These are phyloP conservation scores for Phyllostachys edulis DNA, from an alignment of 176 grass and related monocot genomes.

Conservation along the genomic window DNA sequence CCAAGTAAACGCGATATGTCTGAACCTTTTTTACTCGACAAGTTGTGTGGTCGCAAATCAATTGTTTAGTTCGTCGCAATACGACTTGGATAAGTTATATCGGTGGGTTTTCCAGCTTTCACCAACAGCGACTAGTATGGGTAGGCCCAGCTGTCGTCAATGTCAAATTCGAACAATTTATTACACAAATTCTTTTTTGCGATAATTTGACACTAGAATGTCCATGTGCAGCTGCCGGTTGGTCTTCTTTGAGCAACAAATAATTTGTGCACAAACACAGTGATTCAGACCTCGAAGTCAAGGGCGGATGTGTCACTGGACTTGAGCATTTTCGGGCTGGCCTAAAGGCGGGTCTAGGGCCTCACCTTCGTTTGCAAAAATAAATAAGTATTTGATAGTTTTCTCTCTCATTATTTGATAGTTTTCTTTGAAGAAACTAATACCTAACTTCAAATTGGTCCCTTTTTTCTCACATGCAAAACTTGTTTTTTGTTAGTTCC, in stretches of 20 bases:
- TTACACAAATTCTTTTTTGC: neutral
- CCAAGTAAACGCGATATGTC: neutral
- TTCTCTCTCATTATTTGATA: too few relatives aligned
- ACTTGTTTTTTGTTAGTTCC: too few relatives aligned
- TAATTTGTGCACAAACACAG: neutral
- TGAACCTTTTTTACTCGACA: neutral
- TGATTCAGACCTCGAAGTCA: neutral
- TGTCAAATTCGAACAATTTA: conserved; percentile 18
- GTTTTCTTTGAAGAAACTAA: too few relatives aligned
- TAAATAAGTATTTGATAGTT: too few relatives aligned
- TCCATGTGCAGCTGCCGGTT: neutral
- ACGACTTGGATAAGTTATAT: neutral
- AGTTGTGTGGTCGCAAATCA: neutral
- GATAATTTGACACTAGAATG: neutral
- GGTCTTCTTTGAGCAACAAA: neutral
- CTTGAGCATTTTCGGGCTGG: neutral
- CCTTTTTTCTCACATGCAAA: too few relatives aligned
- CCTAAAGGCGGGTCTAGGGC: neutral
- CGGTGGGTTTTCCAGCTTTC: neutral
- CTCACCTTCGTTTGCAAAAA: too few relatives aligned
- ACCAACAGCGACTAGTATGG: conserved; percentile 4
- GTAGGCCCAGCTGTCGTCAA: neutral
- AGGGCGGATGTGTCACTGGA: neutral
- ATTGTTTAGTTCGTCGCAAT: neutral
- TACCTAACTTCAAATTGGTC: too few relatives aligned